Evolutionary conservation across 2,329 filamentous ascomycete species (phyloP).

Genomic region (Amauroascus niger): DNA sequence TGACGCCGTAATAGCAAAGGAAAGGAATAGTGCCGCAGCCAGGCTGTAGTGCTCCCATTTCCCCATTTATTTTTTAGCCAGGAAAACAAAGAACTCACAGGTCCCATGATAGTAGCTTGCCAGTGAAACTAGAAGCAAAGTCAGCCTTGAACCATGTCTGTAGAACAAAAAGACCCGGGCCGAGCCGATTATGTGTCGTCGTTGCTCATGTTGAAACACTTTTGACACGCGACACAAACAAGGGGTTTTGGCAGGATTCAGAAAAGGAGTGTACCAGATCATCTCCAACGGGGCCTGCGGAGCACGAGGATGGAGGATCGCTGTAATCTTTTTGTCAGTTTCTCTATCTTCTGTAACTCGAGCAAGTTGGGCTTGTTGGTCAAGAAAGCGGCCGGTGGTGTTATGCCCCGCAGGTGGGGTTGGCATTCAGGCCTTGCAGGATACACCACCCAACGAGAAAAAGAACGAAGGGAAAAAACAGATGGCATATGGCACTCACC

Average conservation of each 20-base stretch:
- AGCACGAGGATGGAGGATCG: conserved; percentile 97
- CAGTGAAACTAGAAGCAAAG: conserved; percentile 72
- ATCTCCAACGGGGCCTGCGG: conserved; percentile 90
- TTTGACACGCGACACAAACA: conserved; percentile 14
- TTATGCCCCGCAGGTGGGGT: conserved; percentile 15
- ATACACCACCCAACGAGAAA: conserved; percentile 12
- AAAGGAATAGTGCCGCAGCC: too few species aligned
- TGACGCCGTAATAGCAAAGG: too few species aligned
- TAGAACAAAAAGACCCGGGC: neutral
- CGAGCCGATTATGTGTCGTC: neutral
- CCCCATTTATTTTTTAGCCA: neutral
- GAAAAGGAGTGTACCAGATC: conserved; percentile 66
- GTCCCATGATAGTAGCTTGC: conserved; percentile 99
- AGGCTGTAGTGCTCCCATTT: neutral
- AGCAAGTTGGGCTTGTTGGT: neutral
- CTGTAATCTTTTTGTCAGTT: conserved; percentile 41
- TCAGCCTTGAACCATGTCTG: neutral
- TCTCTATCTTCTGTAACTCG: neutral
- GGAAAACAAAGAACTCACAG: conserved; percentile 60
- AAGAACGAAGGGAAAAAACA: too few species aligned
- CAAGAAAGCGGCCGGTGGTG: neutral
- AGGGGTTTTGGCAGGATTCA: conserved; percentile 15
- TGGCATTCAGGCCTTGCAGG: conserved; percentile 4
- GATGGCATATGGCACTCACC: conserved; percentile 37
- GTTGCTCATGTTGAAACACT: conserved; percentile 12